Conservation (phyloP, 2,329 filamentous ascomycete genomes). For the Daldinia sp. region DNA sequence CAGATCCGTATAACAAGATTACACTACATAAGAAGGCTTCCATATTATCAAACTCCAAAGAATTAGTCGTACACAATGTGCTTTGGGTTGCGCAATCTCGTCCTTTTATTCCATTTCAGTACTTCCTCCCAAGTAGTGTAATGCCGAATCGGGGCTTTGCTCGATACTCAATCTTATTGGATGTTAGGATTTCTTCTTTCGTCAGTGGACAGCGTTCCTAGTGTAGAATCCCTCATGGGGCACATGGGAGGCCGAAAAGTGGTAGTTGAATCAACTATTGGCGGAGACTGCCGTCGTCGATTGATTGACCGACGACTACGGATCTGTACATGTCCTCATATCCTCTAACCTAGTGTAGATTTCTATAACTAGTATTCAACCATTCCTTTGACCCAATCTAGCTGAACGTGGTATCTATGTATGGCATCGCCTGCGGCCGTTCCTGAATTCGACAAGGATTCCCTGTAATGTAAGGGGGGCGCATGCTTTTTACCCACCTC, state of each 20-base stretch:
- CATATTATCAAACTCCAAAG: not conserved
- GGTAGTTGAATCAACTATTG: not conserved
- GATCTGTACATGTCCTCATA: too few relatives aligned
- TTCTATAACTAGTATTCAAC: not conserved
- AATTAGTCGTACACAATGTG: not conserved
- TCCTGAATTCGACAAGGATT: constrained; percentile 1
- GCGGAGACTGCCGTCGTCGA: constrained; percentile 16
- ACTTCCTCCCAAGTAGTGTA: constrained; percentile 1
- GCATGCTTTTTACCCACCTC: constrained; percentile 2
- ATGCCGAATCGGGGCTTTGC: constrained; percentile 6
- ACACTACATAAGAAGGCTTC: too few relatives aligned
- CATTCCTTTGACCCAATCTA: not conserved
- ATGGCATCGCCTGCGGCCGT: not conserved
- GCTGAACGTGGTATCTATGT: not conserved
- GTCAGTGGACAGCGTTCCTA: constrained; percentile 10
- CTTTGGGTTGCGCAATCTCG: not conserved
- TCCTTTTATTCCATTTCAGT: not conserved
- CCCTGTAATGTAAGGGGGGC: constrained; percentile 3
- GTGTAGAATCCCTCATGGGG: constrained; percentile 21
- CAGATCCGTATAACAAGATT: not conserved
- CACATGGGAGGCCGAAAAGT: not conserved
- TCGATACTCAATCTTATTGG: not conserved
- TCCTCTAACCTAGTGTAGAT: too few relatives aligned
- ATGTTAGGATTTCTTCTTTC: constrained; percentile 18
- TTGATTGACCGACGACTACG: constrained; percentile 12